These are phyloP conservation scores for Irpex sp. DNA, from an alignment of 1,284 basidiomycete genomes.

Conservation along the genomic window DNA sequence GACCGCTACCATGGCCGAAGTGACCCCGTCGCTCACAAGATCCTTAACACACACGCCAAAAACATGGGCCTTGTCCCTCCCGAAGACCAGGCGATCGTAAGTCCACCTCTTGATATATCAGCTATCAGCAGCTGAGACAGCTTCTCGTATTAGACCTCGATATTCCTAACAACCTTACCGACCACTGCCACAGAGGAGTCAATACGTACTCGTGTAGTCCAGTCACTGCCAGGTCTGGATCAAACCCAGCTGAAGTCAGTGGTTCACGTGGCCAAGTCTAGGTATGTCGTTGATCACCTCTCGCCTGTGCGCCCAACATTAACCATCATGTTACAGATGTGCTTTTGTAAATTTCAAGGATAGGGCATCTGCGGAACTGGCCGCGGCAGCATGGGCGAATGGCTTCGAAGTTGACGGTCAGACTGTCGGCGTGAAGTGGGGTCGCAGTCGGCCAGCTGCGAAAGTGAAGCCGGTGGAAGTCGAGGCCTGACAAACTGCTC, in stretches of 20 bases:
- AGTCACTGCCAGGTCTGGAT: slow-evolving; percentile 68
- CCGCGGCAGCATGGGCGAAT: slow-evolving; percentile 82
- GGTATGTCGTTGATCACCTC: slow-evolving; percentile 35
- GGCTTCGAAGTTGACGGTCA: slow-evolving; percentile 85
- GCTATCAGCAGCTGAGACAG: slow-evolving; percentile 8
- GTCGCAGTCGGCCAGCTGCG: slow-evolving; percentile 50
- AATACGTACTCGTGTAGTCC: slow-evolving; percentile 74
- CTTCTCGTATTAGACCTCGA: slow-evolving; percentile 62
- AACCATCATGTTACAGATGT: slow-evolving; percentile 51
- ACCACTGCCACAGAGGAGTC: slow-evolving; percentile 69
- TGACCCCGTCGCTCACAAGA: slow-evolving; percentile 90
- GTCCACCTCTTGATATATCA: slow-evolving; percentile 29
- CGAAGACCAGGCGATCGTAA: slow-evolving; percentile 81
- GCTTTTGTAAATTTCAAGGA: slow-evolving; percentile 95
- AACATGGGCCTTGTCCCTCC: slow-evolving; percentile 84
- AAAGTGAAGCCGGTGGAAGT: slow-evolving; percentile 10
- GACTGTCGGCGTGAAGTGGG: slow-evolving; percentile 84
- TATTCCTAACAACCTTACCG: slow-evolving; percentile 89
- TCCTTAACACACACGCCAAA: slow-evolving; percentile 72
- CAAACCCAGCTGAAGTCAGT: slow-evolving; percentile 76
- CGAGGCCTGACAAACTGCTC: neutral
- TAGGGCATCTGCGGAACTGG: slow-evolving; percentile 77
- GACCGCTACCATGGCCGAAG: slow-evolving; percentile 90
- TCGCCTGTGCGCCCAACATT: neutral
- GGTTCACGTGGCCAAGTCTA: slow-evolving; percentile 82